A percentile compares a stretch with the other conserved stretches of the same genome.
Conservation (phyloP, 2,329 filamentous ascomycete species). For the Daldinia sp. region DNA sequence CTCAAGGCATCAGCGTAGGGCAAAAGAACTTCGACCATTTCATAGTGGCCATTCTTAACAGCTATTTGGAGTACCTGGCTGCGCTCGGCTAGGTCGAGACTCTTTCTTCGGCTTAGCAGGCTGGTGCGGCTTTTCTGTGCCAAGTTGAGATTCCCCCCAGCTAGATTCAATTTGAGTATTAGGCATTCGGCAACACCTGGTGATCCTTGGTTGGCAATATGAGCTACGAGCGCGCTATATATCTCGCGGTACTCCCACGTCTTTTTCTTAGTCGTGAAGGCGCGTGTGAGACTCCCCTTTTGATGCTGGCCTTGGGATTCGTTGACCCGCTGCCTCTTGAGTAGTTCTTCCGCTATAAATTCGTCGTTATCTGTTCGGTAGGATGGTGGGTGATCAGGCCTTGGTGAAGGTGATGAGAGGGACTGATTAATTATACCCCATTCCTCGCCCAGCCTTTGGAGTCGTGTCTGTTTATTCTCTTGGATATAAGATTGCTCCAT, state of each 20-base stretch:
- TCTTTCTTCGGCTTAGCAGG: slow-evolving; percentile 63
- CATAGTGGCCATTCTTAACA: slow-evolving; percentile 62
- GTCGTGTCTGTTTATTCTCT: slow-evolving; percentile 60
- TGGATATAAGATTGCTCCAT: slow-evolving; percentile 46
- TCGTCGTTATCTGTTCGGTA: slow-evolving; percentile 64
- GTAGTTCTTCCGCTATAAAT: slow-evolving; percentile 64
- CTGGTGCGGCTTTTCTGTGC: slow-evolving; percentile 61
- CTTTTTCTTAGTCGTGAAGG: slow-evolving; percentile 63
- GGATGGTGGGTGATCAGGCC: slow-evolving; percentile 58
- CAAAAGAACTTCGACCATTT: slow-evolving; percentile 66
- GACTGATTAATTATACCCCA: slow-evolving; percentile 61
- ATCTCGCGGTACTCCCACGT: slow-evolving; percentile 66
- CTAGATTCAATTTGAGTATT: slow-evolving; percentile 61
- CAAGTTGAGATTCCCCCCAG: slow-evolving; percentile 65
- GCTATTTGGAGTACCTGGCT: slow-evolving; percentile 65
- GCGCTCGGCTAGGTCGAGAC: slow-evolving; percentile 63
- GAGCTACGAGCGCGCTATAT: slow-evolving; percentile 63
- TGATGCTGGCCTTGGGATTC: slow-evolving; percentile 52
- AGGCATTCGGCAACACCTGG: slow-evolving; percentile 69
- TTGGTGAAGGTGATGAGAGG: slow-evolving; percentile 56
- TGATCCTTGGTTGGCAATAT: slow-evolving; percentile 62
- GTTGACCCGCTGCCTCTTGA: slow-evolving; percentile 59
- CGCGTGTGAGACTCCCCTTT: slow-evolving; percentile 58
- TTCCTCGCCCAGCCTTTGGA: slow-evolving; percentile 63
- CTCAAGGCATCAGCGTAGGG: slow-evolving; percentile 65